Evolutionary conservation across 2,329 filamentous ascomycete genomes (phyloP).

Genomic region (Penicillium psychrosexuale): DNA sequence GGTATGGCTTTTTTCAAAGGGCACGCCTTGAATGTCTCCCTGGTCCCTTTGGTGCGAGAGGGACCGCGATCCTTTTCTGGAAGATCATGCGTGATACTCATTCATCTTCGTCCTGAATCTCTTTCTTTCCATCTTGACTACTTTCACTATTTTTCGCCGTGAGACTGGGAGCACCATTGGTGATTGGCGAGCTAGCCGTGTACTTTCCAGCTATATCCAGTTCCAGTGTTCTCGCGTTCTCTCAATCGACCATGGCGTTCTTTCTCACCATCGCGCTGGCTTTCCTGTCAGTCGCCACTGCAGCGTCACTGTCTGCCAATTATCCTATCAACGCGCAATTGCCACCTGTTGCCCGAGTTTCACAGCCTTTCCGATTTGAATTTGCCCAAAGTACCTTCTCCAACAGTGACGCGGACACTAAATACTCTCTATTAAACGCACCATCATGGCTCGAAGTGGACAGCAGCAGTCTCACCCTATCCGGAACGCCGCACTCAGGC

Average conservation of each 20-base stretch:
- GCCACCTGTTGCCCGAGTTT: conserved; percentile 70
- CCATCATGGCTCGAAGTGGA: conserved; percentile 76
- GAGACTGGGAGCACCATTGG: conserved; percentile 4
- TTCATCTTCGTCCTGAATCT: conserved; percentile 18
- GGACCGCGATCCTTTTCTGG: conserved; percentile 20
- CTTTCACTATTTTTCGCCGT: conserved; percentile 5
- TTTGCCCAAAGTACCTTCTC: conserved; percentile 64
- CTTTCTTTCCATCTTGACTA: conserved; percentile 11
- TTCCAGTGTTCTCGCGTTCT: conserved; percentile 13
- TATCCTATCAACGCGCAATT: conserved; percentile 85
- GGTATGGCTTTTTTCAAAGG: conserved; percentile 38
- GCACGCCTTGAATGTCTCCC: conserved; percentile 33
- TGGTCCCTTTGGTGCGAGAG: conserved; percentile 33
- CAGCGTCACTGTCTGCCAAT: conserved; percentile 40
- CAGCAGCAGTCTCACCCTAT: conserved; percentile 60
- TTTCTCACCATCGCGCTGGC: conserved; percentile 26
- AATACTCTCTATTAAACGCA: conserved; percentile 63
- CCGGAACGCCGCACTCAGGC: conserved; percentile 62
- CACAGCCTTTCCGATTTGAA: conserved; percentile 48
- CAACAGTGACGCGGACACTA: conserved; percentile 54
- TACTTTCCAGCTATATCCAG: conserved; percentile 11
- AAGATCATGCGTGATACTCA: conserved; percentile 20
- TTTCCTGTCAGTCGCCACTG: conserved; percentile 30
- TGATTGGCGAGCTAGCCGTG: conserved; percentile 17
- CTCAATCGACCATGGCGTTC: conserved; percentile 27